phyloP scores from a whole-genome alignment of 1,139 yeast genomes.

The Oligophagozyma castellii region DNA sequence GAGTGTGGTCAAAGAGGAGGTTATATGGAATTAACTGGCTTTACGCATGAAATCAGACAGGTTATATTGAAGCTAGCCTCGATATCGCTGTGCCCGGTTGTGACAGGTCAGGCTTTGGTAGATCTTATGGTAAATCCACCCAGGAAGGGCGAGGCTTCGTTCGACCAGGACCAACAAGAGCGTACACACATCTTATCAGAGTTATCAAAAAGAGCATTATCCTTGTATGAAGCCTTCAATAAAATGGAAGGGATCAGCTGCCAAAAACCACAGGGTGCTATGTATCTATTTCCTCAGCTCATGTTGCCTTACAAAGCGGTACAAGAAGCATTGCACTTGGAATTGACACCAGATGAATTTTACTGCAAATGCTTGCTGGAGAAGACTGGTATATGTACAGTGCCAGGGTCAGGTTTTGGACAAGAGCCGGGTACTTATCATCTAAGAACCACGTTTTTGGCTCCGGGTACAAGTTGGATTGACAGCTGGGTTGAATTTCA shows the following conservation, averaged over 20 bases:
- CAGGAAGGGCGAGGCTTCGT: slow-evolving; percentile 59
- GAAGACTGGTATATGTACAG: slow-evolving; percentile 90
- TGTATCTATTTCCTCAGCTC: slow-evolving; percentile 85
- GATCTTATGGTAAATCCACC: slow-evolving; percentile 95
- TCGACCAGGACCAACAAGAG: slow-evolving; percentile 50
- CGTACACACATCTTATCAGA: slow-evolving; percentile 45
- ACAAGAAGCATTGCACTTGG: slow-evolving; percentile 41
- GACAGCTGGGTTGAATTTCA: slow-evolving; percentile 68
- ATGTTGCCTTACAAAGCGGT: slow-evolving; percentile 50
- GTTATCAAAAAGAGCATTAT: slow-evolving; percentile 47
- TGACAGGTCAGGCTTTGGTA: slow-evolving; percentile 83
- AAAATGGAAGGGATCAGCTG: slow-evolving; percentile 71
- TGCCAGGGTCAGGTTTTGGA: slow-evolving; percentile 96
- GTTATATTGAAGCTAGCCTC: slow-evolving; percentile 75
- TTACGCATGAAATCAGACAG: slow-evolving; percentile 52
- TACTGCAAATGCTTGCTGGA: slow-evolving; percentile 77
- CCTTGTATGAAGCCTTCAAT: slow-evolving; percentile 55
- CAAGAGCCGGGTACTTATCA: slow-evolving; percentile 82
- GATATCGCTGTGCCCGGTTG: slow-evolving; percentile 84
- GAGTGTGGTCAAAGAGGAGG: slow-evolving; percentile 99
- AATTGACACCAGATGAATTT: slow-evolving; percentile 63
- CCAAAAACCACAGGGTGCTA: slow-evolving; percentile 89
- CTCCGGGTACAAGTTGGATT: slow-evolving; percentile 90
- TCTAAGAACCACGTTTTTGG: slow-evolving; percentile 87
- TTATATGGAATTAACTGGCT: slow-evolving; percentile 86